phyloP scores from a whole-genome alignment of 179 eudicot genomes.

The Vitellaria paradoxa region DNA sequence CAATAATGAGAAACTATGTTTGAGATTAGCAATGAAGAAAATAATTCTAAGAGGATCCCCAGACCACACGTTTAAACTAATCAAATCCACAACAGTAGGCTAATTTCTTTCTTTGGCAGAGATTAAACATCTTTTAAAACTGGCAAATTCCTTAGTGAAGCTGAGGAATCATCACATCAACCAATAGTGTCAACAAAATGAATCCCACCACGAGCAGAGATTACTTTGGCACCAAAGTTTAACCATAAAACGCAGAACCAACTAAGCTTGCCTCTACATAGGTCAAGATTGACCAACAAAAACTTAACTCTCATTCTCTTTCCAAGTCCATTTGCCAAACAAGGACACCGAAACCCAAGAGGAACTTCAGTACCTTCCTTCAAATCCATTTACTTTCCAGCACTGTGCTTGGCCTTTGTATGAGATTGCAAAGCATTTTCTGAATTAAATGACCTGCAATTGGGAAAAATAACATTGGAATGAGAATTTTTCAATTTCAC shows the following conservation, averaged over 20 bases:
- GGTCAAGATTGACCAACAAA: background rate
- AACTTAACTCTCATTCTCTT: background rate
- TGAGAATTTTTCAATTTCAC: background rate
- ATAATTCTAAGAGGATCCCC: background rate
- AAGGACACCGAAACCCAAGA: background rate
- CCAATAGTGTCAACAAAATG: background rate
- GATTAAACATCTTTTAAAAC: background rate
- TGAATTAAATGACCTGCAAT: conserved; percentile 55
- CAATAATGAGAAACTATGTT: too few relatives aligned
- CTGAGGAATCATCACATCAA: background rate
- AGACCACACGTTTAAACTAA: background rate
- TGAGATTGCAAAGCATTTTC: conserved; percentile 57
- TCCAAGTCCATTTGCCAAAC: background rate
- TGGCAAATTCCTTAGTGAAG: too few relatives aligned
- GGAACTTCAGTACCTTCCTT: background rate
- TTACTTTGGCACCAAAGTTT: background rate
- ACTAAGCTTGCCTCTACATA: background rate
- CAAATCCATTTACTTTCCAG: conserved; percentile 27
- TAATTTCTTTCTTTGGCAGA: background rate
- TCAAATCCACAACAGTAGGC: background rate
- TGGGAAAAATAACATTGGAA: background rate
- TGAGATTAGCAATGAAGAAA: too few relatives aligned
- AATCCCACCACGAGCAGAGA: too few relatives aligned
- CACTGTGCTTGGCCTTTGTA: conserved; percentile 63
- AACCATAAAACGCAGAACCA: background rate